Evolutionary conservation across 305 asterid genomes (phyloP).

Genomic region (Fraxinus baroniana): DNA sequence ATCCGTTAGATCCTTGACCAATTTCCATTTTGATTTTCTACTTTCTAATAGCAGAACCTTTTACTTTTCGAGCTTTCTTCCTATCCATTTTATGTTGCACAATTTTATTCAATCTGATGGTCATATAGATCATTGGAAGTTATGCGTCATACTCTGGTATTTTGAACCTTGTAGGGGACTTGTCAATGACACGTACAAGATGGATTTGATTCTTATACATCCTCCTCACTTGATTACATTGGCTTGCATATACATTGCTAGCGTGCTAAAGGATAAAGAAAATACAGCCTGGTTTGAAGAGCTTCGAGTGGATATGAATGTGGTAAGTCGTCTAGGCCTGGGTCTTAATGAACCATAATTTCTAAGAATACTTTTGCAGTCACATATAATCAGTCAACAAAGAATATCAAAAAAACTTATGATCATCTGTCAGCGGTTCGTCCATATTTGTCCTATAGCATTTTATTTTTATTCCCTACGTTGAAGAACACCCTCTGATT

Average conservation of each 20-base stretch:
- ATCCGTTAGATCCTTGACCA: not conserved
- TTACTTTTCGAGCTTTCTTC: not conserved
- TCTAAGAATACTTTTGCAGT: not conserved
- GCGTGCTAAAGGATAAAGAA: conserved; percentile 85
- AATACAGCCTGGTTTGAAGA: conserved; percentile 98
- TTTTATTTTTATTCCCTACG: not conserved
- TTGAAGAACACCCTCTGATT: not conserved
- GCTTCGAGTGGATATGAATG: conserved; percentile 93
- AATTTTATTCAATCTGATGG: not conserved
- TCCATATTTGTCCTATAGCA: not conserved
- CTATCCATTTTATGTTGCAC: not conserved
- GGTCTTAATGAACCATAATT: not conserved
- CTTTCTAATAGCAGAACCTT: not conserved
- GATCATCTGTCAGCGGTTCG: not conserved
- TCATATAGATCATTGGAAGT: not conserved
- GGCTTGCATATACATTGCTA: conserved; percentile 84
- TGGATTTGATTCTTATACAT: conserved; percentile 84
- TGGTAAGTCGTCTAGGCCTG: conserved; percentile 41
- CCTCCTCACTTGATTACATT: conserved; percentile 91
- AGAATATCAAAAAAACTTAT: not conserved
- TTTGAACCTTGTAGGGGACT: conserved; percentile 63
- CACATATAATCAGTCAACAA: not conserved
- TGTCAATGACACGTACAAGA: conserved; percentile 88
- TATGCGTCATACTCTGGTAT: not conserved
- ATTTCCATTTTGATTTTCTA: not conserved